phyloP scores from a whole-genome alignment of 768 basidiomycete genomes.

The Neoboletus subvelutipes region DNA sequence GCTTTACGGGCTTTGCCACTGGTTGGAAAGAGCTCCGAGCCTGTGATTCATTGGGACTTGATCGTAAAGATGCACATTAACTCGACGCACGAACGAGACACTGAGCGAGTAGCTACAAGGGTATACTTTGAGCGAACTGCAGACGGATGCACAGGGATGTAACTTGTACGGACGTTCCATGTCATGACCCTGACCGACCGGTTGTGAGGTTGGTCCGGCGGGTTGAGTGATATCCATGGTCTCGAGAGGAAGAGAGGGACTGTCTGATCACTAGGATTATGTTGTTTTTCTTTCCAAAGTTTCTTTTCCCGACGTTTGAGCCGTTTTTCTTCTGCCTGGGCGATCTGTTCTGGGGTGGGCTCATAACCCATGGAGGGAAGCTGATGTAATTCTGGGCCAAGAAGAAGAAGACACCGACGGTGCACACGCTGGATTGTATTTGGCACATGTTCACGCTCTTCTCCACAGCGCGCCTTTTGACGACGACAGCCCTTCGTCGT shows the following conservation, averaged over 20 bases:
- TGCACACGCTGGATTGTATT: background rate
- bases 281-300: constrained; percentile 24
- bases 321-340: constrained; percentile 47
- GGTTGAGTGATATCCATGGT: constrained; percentile 37
- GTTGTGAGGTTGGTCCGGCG: background rate
- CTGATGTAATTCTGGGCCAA: constrained; percentile 17
- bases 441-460: constrained; percentile 31
- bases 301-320: constrained; percentile 47
- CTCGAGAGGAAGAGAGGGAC: constrained; percentile 18
- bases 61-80: background rate
- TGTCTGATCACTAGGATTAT: background rate
- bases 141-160: background rate
- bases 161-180: constrained; percentile 77
- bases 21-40: constrained; percentile 79
- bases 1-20: constrained; percentile 79
- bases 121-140: constrained; percentile 2
- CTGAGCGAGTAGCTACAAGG: constrained; percentile 68
- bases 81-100: constrained; percentile 68
- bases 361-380: constrained; percentile 19
- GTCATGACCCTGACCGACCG: constrained; percentile 57
- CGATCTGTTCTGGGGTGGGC: constrained; percentile 56
- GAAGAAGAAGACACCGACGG: too few relatives aligned
- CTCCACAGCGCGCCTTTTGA: constrained; percentile 20
- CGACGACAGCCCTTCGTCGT: constrained; percentile 18
- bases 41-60: constrained; percentile 35